Percentiles rank a stretch among this genome's conserved stretches.
Evolutionary conservation across 768 basidiomycete species (phyloP).

Genomic region (Mycena leptocephala): DNA sequence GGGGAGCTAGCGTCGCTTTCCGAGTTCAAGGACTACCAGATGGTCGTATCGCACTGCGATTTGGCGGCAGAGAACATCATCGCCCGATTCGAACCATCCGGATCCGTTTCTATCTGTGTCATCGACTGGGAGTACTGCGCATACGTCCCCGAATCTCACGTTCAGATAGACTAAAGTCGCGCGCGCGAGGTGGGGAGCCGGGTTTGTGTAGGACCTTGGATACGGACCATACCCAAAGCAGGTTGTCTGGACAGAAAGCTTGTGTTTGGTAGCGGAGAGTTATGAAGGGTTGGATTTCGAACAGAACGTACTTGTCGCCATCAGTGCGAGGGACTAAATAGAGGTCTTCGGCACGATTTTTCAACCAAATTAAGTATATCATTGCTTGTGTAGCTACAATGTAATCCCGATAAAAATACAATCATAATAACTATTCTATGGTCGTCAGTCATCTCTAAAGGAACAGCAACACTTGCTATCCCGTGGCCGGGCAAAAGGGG

Average conservation of each 20-base stretch:
- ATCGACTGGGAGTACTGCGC: conserved; percentile 22
- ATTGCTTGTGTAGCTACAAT: not conserved
- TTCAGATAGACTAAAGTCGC: not conserved
- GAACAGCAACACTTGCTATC: not conserved
- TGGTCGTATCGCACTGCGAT: conserved; percentile 13
- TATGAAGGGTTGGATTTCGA: not conserved
- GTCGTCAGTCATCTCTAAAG: not conserved
- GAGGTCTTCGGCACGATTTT: no score
- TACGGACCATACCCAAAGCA: not conserved
- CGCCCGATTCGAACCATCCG: not conserved
- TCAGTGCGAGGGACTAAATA: not conserved
- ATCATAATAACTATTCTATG: not conserved
- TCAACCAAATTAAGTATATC: not conserved
- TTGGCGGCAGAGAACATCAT: conserved; percentile 13
- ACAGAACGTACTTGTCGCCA: not conserved
- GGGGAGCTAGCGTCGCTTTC: not conserved
- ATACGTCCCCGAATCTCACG: conserved; percentile 14
- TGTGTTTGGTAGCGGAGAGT: not conserved
- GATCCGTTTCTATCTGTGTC: not conserved
- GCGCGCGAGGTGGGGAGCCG: not conserved
- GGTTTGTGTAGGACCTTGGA: not conserved
- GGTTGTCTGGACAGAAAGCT: conserved; percentile 1
- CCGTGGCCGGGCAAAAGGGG: not conserved
- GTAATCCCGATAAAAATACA: not conserved
- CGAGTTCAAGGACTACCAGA: not conserved